Percentiles rank a stretch among this genome's conserved stretches.
These are phyloP conservation scores for Bigelowiella natans DNA, from an alignment of 78 protist genomes.

Conservation along the genomic window DNA sequence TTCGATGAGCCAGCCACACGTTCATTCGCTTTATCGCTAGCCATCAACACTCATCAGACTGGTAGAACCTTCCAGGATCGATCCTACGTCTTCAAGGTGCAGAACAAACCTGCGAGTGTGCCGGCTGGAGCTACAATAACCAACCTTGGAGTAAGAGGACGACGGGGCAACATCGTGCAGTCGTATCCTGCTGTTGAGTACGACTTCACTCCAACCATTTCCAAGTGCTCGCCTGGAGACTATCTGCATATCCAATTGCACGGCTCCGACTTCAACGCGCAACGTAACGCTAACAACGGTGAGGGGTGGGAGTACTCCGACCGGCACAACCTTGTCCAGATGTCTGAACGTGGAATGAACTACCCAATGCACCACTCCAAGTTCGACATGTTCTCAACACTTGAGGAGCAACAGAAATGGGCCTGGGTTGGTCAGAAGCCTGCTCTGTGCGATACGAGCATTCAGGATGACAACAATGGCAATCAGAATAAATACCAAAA, in stretches of 20 bases:
- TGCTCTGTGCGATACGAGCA: background rate
- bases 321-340: background rate
- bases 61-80: background rate
- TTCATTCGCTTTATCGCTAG: too few relatives aligned
- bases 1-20: too few relatives aligned
- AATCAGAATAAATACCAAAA: background rate
- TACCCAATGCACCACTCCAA: background rate
- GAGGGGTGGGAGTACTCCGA: background rate
- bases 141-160: background rate
- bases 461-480: background rate
- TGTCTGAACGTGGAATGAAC: background rate
- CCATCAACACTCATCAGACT: background rate
- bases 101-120: background rate
- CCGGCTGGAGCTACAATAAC: background rate
- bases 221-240: background rate
- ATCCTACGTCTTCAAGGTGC: background rate
- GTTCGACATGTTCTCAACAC: background rate
- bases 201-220: background rate
- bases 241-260: background rate
- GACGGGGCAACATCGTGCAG: background rate
- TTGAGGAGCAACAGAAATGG: background rate
- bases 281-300: background rate
- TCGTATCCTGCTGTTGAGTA: background rate
- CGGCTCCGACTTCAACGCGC: background rate
- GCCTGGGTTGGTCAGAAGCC: background rate